Conservation (phyloP, 1,284 basidiomycete genomes). For the Ustilago bromivora region DNA sequence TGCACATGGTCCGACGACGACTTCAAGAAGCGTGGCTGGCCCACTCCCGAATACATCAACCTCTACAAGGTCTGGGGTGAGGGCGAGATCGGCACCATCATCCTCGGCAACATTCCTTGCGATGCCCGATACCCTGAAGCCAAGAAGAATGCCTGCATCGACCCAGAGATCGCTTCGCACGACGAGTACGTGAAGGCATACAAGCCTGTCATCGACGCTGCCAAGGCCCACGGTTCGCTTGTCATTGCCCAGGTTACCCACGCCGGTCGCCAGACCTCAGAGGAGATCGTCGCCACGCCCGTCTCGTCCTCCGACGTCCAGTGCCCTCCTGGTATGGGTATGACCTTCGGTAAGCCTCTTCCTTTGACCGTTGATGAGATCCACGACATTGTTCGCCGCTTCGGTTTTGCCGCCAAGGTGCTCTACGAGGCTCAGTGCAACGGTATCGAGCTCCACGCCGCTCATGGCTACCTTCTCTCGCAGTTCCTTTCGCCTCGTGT, state of each 20-base stretch:
- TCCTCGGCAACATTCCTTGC: constrained; percentile 59
- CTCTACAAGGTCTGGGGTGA: constrained; percentile 65
- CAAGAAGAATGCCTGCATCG: constrained; percentile 55
- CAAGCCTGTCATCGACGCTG: constrained; percentile 66
- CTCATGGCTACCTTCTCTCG: constrained; percentile 86
- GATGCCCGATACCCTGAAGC: constrained; percentile 55
- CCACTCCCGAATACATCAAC: constrained; percentile 54
- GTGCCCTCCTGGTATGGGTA: constrained; percentile 60
- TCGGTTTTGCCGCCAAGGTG: constrained; percentile 78
- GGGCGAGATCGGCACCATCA: constrained; percentile 60
- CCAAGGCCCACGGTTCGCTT: constrained; percentile 71
- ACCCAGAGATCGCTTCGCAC: constrained; percentile 53
- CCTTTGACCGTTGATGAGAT: constrained; percentile 77
- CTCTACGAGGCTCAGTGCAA: constrained; percentile 83
- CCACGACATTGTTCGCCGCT: constrained; percentile 76
- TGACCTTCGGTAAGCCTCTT: constrained; percentile 62
- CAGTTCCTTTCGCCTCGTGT: constrained; percentile 84
- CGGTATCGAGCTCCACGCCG: constrained; percentile 87
- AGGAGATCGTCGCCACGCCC: constrained; percentile 47
- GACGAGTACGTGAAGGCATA: constrained; percentile 52
- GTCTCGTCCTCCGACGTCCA: constrained; percentile 61
- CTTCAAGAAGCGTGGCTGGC: constrained; percentile 60
- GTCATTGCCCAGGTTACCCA: constrained; percentile 72
- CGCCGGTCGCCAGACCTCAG: constrained; percentile 70
- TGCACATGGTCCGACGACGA: constrained; percentile 60